phyloP scores from a whole-genome alignment of 768 basidiomycete species.

The Mycena alexandri region DNA sequence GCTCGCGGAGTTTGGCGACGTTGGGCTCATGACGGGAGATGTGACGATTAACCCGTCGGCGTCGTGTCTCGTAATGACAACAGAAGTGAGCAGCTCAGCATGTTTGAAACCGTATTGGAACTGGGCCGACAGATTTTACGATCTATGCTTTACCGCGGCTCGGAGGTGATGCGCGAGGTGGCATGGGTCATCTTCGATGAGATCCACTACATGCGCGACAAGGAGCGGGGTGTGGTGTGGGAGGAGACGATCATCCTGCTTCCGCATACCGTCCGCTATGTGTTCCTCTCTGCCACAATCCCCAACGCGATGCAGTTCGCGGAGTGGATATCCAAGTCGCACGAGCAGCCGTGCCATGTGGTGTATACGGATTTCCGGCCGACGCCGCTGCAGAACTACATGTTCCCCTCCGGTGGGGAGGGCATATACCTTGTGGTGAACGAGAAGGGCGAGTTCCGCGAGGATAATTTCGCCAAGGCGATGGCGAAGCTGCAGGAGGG shows the following conservation, averaged over 20 bases:
- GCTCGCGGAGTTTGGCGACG: constrained; percentile 96
- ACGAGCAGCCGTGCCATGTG: constrained; percentile 98
- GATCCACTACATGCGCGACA: constrained; percentile 99
- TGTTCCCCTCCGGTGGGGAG: constrained; percentile 96
- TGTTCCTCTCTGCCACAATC: constrained; percentile 98
- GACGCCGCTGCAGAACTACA: constrained; percentile 97
- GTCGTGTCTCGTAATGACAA: constrained; percentile 98
- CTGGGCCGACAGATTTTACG: constrained; percentile 81
- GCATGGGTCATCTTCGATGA: constrained; percentile 99
- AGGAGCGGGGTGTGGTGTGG: constrained; percentile 99
- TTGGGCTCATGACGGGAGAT: constrained; percentile 99
- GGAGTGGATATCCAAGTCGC: constrained; percentile 98
- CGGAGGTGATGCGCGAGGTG: constrained; percentile 99
- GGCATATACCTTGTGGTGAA: constrained; percentile 99
- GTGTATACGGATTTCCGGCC: constrained; percentile 99
- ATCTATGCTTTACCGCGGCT: constrained; percentile 98
- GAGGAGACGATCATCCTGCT: constrained; percentile 98
- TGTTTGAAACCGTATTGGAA: constrained; percentile 7
- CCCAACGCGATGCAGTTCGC: constrained; percentile 99
- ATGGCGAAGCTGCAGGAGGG: constrained; percentile 93
- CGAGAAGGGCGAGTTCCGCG: constrained; percentile 96
- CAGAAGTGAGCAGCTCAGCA: constrained; percentile 74
- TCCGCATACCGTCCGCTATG: constrained; percentile 95
- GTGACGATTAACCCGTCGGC: constrained; percentile 98
- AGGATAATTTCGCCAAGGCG: constrained; percentile 97